These are phyloP conservation scores for Cryptomeria japonica DNA, from an alignment of 75 land plant species.

Conservation along the genomic window DNA sequence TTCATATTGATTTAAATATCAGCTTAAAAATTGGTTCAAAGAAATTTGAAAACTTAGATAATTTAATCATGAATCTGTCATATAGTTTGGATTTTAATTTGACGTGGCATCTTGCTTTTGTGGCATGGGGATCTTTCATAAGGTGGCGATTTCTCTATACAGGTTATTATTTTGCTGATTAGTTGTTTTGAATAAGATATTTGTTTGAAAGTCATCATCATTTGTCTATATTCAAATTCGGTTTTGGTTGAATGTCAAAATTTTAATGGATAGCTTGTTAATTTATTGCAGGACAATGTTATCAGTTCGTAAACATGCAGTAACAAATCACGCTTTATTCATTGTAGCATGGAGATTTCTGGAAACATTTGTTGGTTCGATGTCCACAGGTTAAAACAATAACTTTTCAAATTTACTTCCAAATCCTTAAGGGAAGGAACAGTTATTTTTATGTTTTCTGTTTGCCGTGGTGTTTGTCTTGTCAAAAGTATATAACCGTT, in stretches of 20 bases:
- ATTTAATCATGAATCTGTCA: slow-evolving; percentile 5
- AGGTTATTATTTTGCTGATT: slow-evolving; percentile 46
- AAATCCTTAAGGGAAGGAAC: not conserved
- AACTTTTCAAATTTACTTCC: not conserved
- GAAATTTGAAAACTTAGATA: not conserved
- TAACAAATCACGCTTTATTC: slow-evolving; percentile 60
- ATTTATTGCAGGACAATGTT: slow-evolving; percentile 75
- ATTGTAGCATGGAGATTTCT: slow-evolving; percentile 69
- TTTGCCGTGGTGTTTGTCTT: not conserved
- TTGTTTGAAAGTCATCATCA: not conserved
- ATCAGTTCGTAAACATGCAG: slow-evolving; percentile 56
- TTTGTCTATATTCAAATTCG: slow-evolving; percentile 6
- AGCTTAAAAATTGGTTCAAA: not conserved
- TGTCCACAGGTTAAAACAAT: slow-evolving; percentile 73
- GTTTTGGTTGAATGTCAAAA: not conserved
- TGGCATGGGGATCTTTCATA: slow-evolving; percentile 8
- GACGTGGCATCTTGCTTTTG: not conserved
- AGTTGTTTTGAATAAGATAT: not conserved
- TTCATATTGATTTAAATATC: not conserved
- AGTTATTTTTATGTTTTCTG: not conserved
- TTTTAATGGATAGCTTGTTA: not conserved
- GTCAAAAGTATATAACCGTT: not conserved
- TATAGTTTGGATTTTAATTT: slow-evolving; percentile 13
- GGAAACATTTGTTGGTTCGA: slow-evolving; percentile 94
- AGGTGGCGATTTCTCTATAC: slow-evolving; percentile 98